A percentile compares a stretch with the other conserved stretches of the same genome.
These are phyloP conservation scores for Gaeumannomyces tritici DNA, from an alignment of 2,329 filamentous ascomycete genomes.

Conservation along the genomic window DNA sequence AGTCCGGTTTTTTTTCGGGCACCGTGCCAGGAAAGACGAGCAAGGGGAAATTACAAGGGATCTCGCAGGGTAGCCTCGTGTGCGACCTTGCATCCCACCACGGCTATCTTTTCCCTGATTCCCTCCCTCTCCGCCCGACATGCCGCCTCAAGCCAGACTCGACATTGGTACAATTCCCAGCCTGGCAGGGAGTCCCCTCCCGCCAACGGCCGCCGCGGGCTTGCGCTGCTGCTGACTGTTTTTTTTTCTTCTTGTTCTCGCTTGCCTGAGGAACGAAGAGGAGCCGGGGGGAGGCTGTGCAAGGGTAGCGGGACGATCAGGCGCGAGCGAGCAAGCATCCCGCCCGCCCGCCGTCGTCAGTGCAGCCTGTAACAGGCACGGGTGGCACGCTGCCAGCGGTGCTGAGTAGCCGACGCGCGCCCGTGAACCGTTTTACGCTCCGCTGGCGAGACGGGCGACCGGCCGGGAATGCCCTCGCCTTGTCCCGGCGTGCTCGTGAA, in stretches of 20 bases:
- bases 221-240: background rate
- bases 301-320: conserved; percentile 10
- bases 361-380: background rate
- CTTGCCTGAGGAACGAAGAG: background rate
- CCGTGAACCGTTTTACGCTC: background rate
- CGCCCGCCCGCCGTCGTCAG: too few species aligned
- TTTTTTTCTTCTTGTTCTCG: background rate
- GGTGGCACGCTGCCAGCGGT: background rate
- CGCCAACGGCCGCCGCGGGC: too few species aligned
- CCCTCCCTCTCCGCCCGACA: background rate
- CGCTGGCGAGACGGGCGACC: too few species aligned
- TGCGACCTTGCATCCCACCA: background rate
- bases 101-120: background rate
- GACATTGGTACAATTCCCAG: too few species aligned
- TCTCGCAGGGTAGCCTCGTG: background rate
- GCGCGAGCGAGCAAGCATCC: conserved; percentile 3
- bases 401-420: background rate
- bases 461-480: background rate
- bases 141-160: too few species aligned
- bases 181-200: too few species aligned
- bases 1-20: too few species aligned
- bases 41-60: background rate
- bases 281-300: background rate
- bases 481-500: background rate
- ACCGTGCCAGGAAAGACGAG: background rate